Percentiles rank a stretch among this genome's conserved stretches.
These are phyloP conservation scores for Eucalyptus curtisii DNA, from an alignment of 345 rosid species.

Conservation along the genomic window DNA sequence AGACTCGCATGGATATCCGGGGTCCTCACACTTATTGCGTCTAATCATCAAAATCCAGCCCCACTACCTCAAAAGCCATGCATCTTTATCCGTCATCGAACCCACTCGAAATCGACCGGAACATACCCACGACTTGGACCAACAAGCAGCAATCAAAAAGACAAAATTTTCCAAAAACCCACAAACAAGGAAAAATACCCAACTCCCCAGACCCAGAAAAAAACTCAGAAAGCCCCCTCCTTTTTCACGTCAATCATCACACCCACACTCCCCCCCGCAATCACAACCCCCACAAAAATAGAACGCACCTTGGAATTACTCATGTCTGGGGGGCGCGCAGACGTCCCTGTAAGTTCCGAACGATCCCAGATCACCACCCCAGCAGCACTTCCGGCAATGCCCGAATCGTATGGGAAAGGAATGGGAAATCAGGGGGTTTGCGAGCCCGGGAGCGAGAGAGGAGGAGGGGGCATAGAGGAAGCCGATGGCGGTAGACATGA, in stretches of 20 bases:
- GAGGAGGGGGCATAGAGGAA: slow-evolving; percentile 2
- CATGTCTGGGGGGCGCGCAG: slow-evolving; percentile 21
- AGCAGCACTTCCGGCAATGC: neutral
- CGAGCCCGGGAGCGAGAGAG: slow-evolving; percentile 32
- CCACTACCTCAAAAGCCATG: neutral
- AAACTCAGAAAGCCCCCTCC: neutral
- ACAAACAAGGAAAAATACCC: neutral
- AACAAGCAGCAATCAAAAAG: neutral
- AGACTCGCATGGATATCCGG: neutral
- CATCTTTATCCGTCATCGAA: neutral
- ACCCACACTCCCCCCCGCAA: neutral
- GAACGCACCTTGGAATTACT: slow-evolving; percentile 53
- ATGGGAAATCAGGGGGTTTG: slow-evolving; percentile 31
- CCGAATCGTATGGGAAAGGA: slow-evolving; percentile 1
- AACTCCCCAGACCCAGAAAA: neutral
- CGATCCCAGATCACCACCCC: neutral
- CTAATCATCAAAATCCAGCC: neutral
- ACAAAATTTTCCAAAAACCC: neutral
- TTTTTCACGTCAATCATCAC: neutral
- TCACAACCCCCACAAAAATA: neutral
- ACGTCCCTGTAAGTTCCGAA: neutral
- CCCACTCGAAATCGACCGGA: neutral
- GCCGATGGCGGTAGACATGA: slow-evolving; percentile 74
- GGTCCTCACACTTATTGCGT: neutral
- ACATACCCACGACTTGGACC: neutral